A percentile compares a stretch with the other conserved stretches of the same genome.
Evolutionary conservation across 805 yeast genomes (phyloP).

Genomic region (Metschnikowia proteae): DNA sequence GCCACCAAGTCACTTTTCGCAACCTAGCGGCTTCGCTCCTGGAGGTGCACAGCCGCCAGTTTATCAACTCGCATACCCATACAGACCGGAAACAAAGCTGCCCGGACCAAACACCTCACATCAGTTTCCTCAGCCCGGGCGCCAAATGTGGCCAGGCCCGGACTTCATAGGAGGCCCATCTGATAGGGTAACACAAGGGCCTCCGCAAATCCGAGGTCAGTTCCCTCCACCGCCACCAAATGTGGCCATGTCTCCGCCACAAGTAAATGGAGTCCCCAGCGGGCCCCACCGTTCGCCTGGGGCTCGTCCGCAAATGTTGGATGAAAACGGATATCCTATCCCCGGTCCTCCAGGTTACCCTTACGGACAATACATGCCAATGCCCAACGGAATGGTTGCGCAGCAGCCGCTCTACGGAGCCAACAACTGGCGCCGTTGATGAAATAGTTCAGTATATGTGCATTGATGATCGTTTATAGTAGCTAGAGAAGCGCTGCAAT

Average conservation of each 20-base stretch:
- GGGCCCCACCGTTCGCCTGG: slow-evolving; percentile 17
- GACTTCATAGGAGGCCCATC: slow-evolving; percentile 20
- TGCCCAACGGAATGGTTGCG: slow-evolving; percentile 30
- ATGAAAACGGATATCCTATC: slow-evolving; percentile 16
- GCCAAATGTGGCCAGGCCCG: slow-evolving; percentile 23
- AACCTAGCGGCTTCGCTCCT: slow-evolving; percentile 1
- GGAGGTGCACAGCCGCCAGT: slow-evolving; percentile 8
- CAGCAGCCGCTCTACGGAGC: slow-evolving; percentile 21
- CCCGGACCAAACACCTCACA: slow-evolving; percentile 18
- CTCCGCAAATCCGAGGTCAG: slow-evolving; percentile 14
- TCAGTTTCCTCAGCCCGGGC: slow-evolving; percentile 25
- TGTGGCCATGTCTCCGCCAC: slow-evolving; percentile 17
- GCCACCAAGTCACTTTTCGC: slow-evolving; percentile 8
- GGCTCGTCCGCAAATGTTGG: slow-evolving; percentile 11
- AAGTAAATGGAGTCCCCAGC: slow-evolving; percentile 5
- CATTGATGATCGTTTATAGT: background rate
- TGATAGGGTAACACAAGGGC: slow-evolving; percentile 18
- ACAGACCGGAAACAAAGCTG: slow-evolving; percentile 17
- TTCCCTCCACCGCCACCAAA: slow-evolving; percentile 15
- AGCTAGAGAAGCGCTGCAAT: background rate
- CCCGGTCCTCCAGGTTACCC: slow-evolving; percentile 34
- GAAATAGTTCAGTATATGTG: background rate
- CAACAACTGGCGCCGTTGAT: slow-evolving; percentile 17
- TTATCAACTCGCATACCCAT: slow-evolving; percentile 9
- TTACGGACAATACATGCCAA: slow-evolving; percentile 36